Evolutionary conservation across 2,329 filamentous ascomycete species (phyloP), one percentile per base, ranked within the genome.

Genomic region (Aspergillus brunneoviolaceus): DNA sequence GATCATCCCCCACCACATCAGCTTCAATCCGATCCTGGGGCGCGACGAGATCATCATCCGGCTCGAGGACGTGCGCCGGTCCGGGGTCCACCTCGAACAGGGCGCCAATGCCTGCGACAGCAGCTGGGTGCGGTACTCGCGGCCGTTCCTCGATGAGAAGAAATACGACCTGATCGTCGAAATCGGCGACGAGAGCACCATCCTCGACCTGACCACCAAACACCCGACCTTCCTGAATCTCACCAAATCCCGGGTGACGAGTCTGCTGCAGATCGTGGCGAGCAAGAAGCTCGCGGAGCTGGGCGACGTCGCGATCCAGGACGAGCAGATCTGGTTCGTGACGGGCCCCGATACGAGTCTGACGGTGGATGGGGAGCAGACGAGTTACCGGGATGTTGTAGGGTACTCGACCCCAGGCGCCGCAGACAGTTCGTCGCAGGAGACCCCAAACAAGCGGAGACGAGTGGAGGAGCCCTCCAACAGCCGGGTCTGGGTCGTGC

Each of bases 11-110:
- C 90, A 93, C 74, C 76, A 85, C 29, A 89, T 94, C 61, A 86
- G 83, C 55, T 92, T 87, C 75, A 96, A 97, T 69, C 84, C 90
- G 39, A 78, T 84, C 16, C 84, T 89, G 2, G 80, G 83, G 16
- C 84, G 84, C 52, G 82, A 85, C 3, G 93, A 98, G 76, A 96
- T 98, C 19, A 78, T 87, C 4, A 81, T 98, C 33, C 84, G 91
- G 0, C 77, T 98, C 2, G 89, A 95, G 69, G 93, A 97, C 69
- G 85, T 98, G n/a, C 86, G 94, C 35, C 93, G 94, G 69, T 92
- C 90, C 2, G 94, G 94, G 14, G 81, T 97, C 51, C 86, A 86
- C 16, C 84, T 95, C 64, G 79, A 78, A 1, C 74, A 77, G 9
- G 87, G 89, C 21, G 48, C 29, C 2, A 60, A 74, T 39, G 57